These are phyloP conservation scores for Podaxis mareebaensis DNA, from an alignment of 768 basidiomycete species.

Conservation along the genomic window DNA sequence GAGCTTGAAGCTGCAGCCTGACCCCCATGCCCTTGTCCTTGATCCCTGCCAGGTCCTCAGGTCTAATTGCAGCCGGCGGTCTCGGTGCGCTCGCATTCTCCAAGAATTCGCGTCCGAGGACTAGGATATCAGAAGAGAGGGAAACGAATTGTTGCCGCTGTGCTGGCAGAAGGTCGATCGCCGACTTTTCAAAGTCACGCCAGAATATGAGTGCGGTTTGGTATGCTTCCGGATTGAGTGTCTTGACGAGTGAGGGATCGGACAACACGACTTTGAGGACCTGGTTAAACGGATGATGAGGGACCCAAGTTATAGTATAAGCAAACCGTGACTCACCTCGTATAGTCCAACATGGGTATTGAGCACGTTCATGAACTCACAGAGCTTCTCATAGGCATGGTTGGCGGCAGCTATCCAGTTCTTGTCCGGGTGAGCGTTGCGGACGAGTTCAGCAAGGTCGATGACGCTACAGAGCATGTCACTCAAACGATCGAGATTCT, in stretches of 20 bases:
- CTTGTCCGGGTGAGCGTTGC: slow-evolving; percentile 90
- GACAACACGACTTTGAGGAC: slow-evolving; percentile 69
- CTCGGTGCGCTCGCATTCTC: slow-evolving; percentile 63
- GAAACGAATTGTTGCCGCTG: slow-evolving; percentile 84
- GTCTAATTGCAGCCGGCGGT: slow-evolving; percentile 66
- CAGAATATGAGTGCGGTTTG: slow-evolving; percentile 93
- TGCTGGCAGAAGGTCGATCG: slow-evolving; percentile 80
- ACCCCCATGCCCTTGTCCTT: slow-evolving; percentile 79
- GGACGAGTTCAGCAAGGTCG: slow-evolving; percentile 90
- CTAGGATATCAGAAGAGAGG: slow-evolving; percentile 85
- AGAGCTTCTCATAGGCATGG: slow-evolving; percentile 85
- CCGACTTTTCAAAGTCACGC: slow-evolving; percentile 97
- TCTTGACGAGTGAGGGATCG: slow-evolving; percentile 64
- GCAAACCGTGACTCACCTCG: slow-evolving; percentile 54
- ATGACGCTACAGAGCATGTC: slow-evolving; percentile 96
- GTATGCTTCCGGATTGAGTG: slow-evolving; percentile 72
- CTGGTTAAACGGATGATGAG: slow-evolving; percentile 34
- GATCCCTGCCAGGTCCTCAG: slow-evolving; percentile 68
- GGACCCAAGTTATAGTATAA: background rate
- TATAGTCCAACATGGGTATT: slow-evolving; percentile 94
- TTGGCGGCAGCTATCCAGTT: slow-evolving; percentile 85
- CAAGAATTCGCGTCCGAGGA: slow-evolving; percentile 85
- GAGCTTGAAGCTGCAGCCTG: slow-evolving; percentile 71
- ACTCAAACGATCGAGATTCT: slow-evolving; percentile 95
- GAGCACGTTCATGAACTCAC: slow-evolving; percentile 96